phyloP scores from a whole-genome alignment of 257 asterid genomes.

The Fraxinus quadrangulata region DNA sequence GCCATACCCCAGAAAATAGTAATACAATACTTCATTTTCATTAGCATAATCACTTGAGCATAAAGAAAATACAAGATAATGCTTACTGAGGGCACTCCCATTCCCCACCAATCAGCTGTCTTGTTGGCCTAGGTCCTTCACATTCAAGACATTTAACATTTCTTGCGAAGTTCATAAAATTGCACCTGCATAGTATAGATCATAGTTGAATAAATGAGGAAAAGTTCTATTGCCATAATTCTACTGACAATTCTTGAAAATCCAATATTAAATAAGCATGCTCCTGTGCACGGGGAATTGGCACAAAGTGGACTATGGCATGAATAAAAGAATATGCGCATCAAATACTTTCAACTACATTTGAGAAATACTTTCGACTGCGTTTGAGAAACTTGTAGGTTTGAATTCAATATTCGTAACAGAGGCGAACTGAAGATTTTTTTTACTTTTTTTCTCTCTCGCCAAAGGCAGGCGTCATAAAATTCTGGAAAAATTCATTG shows the following conservation, averaged over 20 bases:
- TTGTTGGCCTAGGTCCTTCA: constrained; percentile 76
- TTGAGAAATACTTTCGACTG: neutral
- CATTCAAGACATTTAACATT: constrained; percentile 87
- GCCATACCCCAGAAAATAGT: constrained; percentile 2
- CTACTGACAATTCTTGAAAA: constrained; percentile 1
- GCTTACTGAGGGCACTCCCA: constrained; percentile 98
- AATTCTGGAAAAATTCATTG: neutral
- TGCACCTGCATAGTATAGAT: constrained; percentile 64
- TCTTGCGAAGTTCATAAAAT: constrained; percentile 96
- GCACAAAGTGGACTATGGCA: neutral
- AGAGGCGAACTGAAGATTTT: neutral
- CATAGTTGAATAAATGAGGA: neutral
- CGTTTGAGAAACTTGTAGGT: neutral
- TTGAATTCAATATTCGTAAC: neutral
- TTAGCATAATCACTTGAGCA: constrained; percentile 7
- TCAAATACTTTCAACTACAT: neutral
- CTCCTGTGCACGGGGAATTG: neutral
- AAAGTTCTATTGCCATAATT: neutral
- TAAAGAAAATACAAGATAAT: constrained; percentile 10
- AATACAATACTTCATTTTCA: neutral
- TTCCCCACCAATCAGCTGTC: constrained; percentile 77
- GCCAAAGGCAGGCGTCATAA: neutral
- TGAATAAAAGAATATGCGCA: neutral
- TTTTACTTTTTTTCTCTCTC: too few species aligned
- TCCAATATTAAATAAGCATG: neutral